A percentile compares a stretch with the other conserved stretches of the same genome.
Conservation (phyloP, 108 stramenopile species). For the Skeletonema grethae region DNA sequence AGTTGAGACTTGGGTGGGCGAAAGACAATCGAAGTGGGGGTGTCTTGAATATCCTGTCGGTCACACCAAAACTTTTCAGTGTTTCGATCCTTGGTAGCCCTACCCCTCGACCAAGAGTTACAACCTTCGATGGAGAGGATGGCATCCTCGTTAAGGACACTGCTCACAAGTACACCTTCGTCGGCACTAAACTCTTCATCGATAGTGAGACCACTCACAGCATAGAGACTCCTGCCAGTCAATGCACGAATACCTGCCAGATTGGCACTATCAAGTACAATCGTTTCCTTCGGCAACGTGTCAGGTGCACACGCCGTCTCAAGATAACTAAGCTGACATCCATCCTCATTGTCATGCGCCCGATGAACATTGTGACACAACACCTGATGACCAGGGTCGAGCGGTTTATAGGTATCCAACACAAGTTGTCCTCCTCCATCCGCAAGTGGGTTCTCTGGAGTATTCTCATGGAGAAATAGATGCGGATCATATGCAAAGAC, state of each 20-base stretch:
- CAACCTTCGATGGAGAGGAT: neutral
- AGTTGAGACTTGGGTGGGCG: neutral
- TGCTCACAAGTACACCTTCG: neutral
- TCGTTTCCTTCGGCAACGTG: conserved; percentile 16
- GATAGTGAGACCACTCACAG: conserved; percentile 46
- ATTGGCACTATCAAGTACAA: conserved; percentile 21
- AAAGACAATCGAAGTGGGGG: neutral
- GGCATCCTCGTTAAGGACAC: neutral
- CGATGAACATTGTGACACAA: conserved; percentile 48
- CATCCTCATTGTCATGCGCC: conserved; percentile 51
- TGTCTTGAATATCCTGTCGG: neutral
- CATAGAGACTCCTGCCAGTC: conserved; percentile 50
- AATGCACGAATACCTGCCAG: conserved; percentile 24
- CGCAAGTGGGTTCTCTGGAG: conserved; percentile 6
- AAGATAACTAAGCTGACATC: conserved; percentile 34
- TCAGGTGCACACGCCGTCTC: conserved; percentile 30
- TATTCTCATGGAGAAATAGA: conserved; percentile 1
- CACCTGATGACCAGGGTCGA: conserved; percentile 4
- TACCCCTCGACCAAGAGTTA: neutral
- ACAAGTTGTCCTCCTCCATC: conserved; percentile 47
- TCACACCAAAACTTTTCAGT: conserved; percentile 3
- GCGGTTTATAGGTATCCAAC: conserved; percentile 23
- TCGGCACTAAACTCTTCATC: conserved; percentile 5
- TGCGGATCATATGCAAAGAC: conserved; percentile 8
- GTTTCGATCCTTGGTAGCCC: neutral